phyloP scores from a whole-genome alignment of 306 rosid species.

The Cicer chorassanicum region DNA sequence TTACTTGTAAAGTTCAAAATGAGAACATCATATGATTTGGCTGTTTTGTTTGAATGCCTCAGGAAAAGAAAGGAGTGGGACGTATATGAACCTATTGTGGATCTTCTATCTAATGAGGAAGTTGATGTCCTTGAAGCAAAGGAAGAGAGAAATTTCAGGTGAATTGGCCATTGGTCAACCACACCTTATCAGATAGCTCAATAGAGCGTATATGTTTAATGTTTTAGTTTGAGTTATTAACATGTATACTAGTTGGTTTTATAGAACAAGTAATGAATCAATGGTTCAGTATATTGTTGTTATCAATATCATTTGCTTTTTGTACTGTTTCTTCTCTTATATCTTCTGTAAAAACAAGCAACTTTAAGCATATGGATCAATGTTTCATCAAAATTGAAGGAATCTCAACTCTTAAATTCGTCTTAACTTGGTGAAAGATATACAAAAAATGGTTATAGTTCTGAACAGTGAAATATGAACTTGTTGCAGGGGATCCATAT shows the following conservation, averaged over 20 bases:
- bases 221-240: neutral
- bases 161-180: conserved; percentile 34
- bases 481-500: neutral
- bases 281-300: conserved; percentile 2
- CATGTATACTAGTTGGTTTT: conserved; percentile 4
- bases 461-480: neutral
- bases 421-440: neutral
- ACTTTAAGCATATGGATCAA: neutral
- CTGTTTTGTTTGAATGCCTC: conserved; percentile 52
- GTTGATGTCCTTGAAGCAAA: conserved; percentile 94
- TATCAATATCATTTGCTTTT: conserved; percentile 13
- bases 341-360: neutral
- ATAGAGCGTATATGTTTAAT: neutral
- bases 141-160: conserved; percentile 79
- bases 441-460: neutral
- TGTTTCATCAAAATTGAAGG: neutral
- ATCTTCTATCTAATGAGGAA: conserved; percentile 88
- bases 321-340: conserved; percentile 6
- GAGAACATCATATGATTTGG: conserved; percentile 31
- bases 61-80: conserved; percentile 99
- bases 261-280: neutral
- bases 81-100: conserved; percentile 86
- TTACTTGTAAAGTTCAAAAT: conserved; percentile 19
- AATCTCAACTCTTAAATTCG: neutral
- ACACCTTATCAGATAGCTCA: neutral